Percentiles rank a stretch among this genome's conserved stretches.
Evolutionary conservation across 2,329 filamentous ascomycete species (phyloP).

Genomic region (Xylariomycetidae sp.): DNA sequence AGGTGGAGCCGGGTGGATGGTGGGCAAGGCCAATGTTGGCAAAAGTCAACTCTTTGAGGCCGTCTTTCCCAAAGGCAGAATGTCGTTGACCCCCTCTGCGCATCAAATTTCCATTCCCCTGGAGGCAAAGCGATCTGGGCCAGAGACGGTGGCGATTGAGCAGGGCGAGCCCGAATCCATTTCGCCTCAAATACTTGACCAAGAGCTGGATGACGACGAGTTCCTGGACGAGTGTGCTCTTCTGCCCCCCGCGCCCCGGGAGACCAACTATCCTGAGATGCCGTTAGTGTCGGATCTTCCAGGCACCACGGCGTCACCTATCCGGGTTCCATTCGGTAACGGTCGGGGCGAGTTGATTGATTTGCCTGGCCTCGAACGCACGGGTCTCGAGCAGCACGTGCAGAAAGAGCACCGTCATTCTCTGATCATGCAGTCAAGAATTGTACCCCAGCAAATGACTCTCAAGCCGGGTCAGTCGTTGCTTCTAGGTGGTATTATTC

Average conservation of each 20-base stretch:
- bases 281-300: conserved; percentile 82
- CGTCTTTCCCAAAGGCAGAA: conserved; percentile 74
- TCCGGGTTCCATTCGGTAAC: conserved; percentile 83
- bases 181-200: conserved; percentile 11
- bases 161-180: neutral
- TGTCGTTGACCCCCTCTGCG: conserved; percentile 34
- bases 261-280: conserved; percentile 75
- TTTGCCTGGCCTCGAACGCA: conserved; percentile 77
- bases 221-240: conserved; percentile 46
- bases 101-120: conserved; percentile 32
- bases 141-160: neutral
- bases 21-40: conserved; percentile 97
- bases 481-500: conserved; percentile 78
- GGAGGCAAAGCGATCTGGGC: conserved; percentile 13
- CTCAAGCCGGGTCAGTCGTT: conserved; percentile 76
- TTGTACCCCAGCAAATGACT: conserved; percentile 67
- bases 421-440: conserved; percentile 73
- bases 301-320: conserved; percentile 92
- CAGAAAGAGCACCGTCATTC: conserved; percentile 58
- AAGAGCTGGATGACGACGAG: conserved; percentile 22
- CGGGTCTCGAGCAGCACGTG: conserved; percentile 67
- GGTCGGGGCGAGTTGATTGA: conserved; percentile 90
- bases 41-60: conserved; percentile 89
- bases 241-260: conserved; percentile 70
- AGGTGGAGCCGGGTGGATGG: conserved; percentile 88